Evolutionary conservation across 2,329 filamentous ascomycete species (phyloP).

Genomic region (Dothistroma pini): DNA sequence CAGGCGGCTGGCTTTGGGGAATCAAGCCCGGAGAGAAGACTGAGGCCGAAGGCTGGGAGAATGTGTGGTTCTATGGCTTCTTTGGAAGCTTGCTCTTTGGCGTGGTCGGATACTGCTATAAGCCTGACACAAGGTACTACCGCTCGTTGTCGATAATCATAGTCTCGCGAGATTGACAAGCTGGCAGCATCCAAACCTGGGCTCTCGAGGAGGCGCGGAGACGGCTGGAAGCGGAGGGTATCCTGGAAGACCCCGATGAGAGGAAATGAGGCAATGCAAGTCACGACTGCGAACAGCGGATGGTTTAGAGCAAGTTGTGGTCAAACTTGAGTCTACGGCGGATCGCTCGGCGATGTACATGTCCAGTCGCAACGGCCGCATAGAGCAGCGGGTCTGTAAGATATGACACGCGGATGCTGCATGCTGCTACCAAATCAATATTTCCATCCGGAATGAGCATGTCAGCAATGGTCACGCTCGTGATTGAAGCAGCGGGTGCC

Average conservation of each 20-base stretch:
- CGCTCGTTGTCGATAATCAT: constrained; percentile 5
- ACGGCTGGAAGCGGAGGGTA: constrained; percentile 92
- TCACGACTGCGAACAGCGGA: neutral
- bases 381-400: constrained; percentile 16
- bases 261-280: constrained; percentile 14
- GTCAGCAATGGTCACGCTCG: no score
- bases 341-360: constrained; percentile 14
- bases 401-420: neutral
- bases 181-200: constrained; percentile 92
- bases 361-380: constrained; percentile 11
- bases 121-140: constrained; percentile 92
- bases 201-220: constrained; percentile 93
- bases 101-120: constrained; percentile 83
- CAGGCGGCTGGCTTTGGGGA: constrained; percentile 87
- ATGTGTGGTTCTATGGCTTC: constrained; percentile 78
- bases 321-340: neutral
- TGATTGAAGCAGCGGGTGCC: no score
- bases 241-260: constrained; percentile 71
- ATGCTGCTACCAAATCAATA: neutral
- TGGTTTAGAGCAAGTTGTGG: neutral
- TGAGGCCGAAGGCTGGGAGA: constrained; percentile 96
- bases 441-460: no score
- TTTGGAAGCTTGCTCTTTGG: constrained; percentile 71
- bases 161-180: neutral
- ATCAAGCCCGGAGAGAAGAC: constrained; percentile 94